Evolutionary conservation across 805 yeast species (phyloP).

Genomic region (Candida quercuum): DNA sequence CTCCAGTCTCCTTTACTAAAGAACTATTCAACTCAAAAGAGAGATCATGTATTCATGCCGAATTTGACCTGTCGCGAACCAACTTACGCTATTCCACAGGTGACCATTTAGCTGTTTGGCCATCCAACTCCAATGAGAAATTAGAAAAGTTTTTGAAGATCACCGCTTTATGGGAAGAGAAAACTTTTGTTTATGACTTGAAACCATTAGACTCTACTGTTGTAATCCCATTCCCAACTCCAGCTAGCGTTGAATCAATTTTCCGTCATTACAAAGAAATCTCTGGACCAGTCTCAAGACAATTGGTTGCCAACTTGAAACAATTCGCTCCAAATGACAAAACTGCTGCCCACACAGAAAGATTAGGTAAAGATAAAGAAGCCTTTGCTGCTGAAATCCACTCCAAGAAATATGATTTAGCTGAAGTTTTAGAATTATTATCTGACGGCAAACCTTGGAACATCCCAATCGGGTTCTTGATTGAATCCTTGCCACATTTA

Average conservation of each 20-base stretch:
- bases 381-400: slow-evolving; percentile 64
- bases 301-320: slow-evolving; percentile 63
- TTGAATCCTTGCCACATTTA: slow-evolving; percentile 75
- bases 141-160: slow-evolving; percentile 60
- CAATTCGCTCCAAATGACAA: slow-evolving; percentile 75
- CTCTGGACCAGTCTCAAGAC: slow-evolving; percentile 91
- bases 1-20: slow-evolving; percentile 52
- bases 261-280: slow-evolving; percentile 86
- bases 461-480: slow-evolving; percentile 79
- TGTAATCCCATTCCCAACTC: slow-evolving; percentile 59
- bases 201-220: slow-evolving; percentile 68
- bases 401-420: slow-evolving; percentile 57
- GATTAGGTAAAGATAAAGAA: slow-evolving; percentile 62
- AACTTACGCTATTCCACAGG: slow-evolving; percentile 88
- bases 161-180: slow-evolving; percentile 51
- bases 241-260: slow-evolving; percentile 86
- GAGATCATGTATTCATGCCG: slow-evolving; percentile 87
- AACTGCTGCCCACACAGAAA: slow-evolving; percentile 32
- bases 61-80: slow-evolving; percentile 72
- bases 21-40: slow-evolving; percentile 64
- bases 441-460: slow-evolving; percentile 70
- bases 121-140: slow-evolving; percentile 78
- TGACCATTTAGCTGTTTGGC: slow-evolving; percentile 94
- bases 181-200: slow-evolving; percentile 54
- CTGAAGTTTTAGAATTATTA: slow-evolving; percentile 62